Evolutionary conservation across 306 rosid species (phyloP).

Genomic region (Styphnolobium japonicum): DNA sequence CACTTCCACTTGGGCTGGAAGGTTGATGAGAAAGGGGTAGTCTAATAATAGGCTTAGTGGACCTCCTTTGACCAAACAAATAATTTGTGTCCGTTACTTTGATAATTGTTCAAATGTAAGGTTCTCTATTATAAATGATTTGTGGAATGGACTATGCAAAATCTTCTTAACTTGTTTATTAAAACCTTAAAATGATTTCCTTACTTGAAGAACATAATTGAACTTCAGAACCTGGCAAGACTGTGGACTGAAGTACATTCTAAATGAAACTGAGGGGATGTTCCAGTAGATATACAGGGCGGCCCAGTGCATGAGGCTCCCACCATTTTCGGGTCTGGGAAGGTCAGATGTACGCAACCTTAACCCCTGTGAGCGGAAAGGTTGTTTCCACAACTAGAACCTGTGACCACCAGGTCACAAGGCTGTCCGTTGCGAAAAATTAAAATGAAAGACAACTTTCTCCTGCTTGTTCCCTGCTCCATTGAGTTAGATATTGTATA

Average conservation of each 20-base stretch:
- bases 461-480: not conserved
- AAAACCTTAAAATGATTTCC: not conserved
- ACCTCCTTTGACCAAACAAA: not conserved
- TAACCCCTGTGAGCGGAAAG: not conserved
- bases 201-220: not conserved
- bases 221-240: not conserved
- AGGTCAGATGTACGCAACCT: not conserved
- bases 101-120: not conserved
- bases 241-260: not conserved
- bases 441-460: not conserved
- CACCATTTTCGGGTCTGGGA: not conserved
- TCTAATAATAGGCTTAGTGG: not conserved
- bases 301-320: not conserved
- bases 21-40: not conserved
- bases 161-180: not conserved
- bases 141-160: not conserved
- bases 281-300: not conserved
- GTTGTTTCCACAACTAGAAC: not conserved
- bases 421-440: not conserved
- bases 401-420: not conserved
- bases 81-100: not conserved
- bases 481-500: not conserved
- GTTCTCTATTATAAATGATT: not conserved
- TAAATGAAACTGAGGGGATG: not conserved
- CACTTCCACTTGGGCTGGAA: not conserved